Evolutionary conservation across 768 basidiomycete species (phyloP).

Genomic region (Favolaschia claudopus): DNA sequence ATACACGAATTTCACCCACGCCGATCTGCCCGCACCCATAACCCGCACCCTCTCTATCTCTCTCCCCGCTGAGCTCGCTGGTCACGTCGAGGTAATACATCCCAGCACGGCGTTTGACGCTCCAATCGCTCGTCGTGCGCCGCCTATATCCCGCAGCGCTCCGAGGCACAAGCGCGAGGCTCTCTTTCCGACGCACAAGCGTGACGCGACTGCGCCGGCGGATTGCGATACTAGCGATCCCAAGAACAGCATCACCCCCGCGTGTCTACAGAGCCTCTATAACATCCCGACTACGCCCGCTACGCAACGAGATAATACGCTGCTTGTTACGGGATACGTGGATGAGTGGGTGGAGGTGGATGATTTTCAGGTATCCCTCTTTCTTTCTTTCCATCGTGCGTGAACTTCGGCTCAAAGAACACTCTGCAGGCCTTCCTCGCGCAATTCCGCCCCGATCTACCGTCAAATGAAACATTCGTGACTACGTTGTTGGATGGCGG

Average conservation of each 20-base stretch:
- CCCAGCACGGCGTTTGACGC: slow-evolving; percentile 24
- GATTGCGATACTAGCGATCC: slow-evolving; percentile 16
- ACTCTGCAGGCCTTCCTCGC: slow-evolving; percentile 14
- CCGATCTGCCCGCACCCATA: slow-evolving; percentile 15
- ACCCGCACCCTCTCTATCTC: slow-evolving; percentile 31
- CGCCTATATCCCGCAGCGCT: background rate
- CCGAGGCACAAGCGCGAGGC: background rate
- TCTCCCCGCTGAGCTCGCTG: slow-evolving; percentile 23
- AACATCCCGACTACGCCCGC: slow-evolving; percentile 31
- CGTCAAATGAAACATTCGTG: slow-evolving; percentile 22
- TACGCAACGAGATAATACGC: slow-evolving; percentile 22
- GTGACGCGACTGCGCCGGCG: slow-evolving; percentile 19
- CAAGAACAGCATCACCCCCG: slow-evolving; percentile 27
- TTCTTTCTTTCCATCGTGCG: no score
- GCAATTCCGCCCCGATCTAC: slow-evolving; percentile 20
- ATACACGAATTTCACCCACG: slow-evolving; percentile 24
- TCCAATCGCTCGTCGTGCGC: background rate
- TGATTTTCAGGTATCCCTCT: slow-evolving; percentile 26
- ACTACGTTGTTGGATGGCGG: slow-evolving; percentile 23
- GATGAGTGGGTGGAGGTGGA: slow-evolving; percentile 26
- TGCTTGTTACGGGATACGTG: slow-evolving; percentile 29
- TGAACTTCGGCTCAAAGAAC: no score
- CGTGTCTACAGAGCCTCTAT: slow-evolving; percentile 33
- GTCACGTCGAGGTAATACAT: slow-evolving; percentile 28
- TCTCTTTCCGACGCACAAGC: no score